phyloP scores from a whole-genome alignment of 331 rosid species.

The Rosa hybrid region DNA sequence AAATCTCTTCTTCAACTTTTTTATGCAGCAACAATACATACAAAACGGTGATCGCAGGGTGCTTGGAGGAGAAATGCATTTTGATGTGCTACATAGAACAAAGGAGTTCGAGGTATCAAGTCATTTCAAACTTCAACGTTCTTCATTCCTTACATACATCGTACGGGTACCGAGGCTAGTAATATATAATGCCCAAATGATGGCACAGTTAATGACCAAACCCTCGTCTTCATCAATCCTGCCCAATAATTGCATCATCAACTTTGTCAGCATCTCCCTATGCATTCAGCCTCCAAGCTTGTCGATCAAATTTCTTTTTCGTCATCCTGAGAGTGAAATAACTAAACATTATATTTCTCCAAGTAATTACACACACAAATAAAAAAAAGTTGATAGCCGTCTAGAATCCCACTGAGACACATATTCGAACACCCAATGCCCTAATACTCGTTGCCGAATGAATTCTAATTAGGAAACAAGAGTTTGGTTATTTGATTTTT shows the following conservation, averaged over 20 bases:
- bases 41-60: no score
- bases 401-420: neutral
- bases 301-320: neutral
- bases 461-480: neutral
- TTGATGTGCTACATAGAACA: no score
- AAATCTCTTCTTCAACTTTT: no score
- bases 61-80: no score
- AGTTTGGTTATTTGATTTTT: neutral
- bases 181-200: no score
- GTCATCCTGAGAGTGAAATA: conserved; percentile 8
- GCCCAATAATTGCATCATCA: neutral
- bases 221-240: neutral
- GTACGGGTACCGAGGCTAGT: no score
- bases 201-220: neutral
- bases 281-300: neutral
- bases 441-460: neutral
- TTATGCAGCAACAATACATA: no score
- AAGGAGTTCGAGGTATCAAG: no score
- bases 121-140: no score
- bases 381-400: neutral
- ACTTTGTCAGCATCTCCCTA: neutral
- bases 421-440: neutral
- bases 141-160: no score
- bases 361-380: neutral
- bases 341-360: neutral